These are phyloP conservation scores for Karstenula rhodostoma DNA, from an alignment of 2,329 filamentous ascomycete species.

Conservation along the genomic window DNA sequence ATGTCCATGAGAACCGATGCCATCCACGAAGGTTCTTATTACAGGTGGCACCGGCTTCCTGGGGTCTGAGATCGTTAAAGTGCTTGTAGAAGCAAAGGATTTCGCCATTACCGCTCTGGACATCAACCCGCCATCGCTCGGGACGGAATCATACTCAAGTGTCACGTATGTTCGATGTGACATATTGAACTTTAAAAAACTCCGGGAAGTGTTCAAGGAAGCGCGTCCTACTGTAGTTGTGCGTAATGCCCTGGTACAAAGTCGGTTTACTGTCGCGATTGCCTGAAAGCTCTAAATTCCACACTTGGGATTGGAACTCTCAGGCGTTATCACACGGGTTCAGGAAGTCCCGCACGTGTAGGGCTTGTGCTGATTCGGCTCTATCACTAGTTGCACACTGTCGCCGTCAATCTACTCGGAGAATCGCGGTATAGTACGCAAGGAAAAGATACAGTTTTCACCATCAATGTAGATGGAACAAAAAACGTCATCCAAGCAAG, in stretches of 20 bases:
- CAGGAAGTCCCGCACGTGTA: background rate
- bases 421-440: conserved; percentile 50
- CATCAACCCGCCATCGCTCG: conserved; percentile 46
- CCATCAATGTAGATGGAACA: conserved; percentile 90
- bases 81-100: conserved; percentile 45
- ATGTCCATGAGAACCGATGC: conserved; percentile 26
- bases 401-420: conserved; percentile 59
- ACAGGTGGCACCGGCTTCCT: conserved; percentile 60
- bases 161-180: conserved; percentile 51
- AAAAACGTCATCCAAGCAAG: conserved; percentile 78
- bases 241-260: conserved; percentile 11
- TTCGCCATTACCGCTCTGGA: conserved; percentile 53
- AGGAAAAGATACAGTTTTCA: conserved; percentile 66
- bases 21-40: conserved; percentile 48
- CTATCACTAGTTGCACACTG: conserved; percentile 69
- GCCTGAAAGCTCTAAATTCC: background rate
- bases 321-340: background rate
- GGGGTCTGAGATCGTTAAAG: conserved; percentile 52
- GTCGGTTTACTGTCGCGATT: background rate
- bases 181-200: conserved; percentile 46
- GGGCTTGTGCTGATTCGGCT: background rate
- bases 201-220: conserved; percentile 62
- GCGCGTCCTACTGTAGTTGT: conserved; percentile 83
- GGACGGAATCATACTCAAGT: conserved; percentile 32
- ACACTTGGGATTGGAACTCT: background rate